phyloP scores from a whole-genome alignment of 2,329 filamentous ascomycete genomes.

The Stachybotrys chartarum region DNA sequence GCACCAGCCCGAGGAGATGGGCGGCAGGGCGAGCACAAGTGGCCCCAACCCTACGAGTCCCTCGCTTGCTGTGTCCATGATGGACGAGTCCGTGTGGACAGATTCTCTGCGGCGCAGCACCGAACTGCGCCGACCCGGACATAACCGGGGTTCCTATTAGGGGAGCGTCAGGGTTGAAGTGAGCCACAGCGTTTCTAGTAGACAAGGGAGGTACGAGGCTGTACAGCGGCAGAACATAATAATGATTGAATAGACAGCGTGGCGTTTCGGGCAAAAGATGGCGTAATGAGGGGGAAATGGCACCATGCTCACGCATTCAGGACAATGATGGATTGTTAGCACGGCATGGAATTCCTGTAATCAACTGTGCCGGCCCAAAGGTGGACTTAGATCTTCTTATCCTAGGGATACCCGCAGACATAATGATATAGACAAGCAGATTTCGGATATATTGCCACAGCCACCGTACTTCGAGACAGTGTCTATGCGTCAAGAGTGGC shows the following conservation, averaged over 20 bases:
- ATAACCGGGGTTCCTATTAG: constrained; percentile 23
- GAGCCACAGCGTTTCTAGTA: background rate
- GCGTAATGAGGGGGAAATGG: background rate
- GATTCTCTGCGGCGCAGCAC: constrained; percentile 87
- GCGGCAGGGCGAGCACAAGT: constrained; percentile 50
- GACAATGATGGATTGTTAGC: background rate
- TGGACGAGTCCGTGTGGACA: constrained; percentile 88
- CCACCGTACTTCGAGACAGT: too few species aligned
- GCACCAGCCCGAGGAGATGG: constrained; percentile 30
- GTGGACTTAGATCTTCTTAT: background rate
- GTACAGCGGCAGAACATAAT: constrained; percentile 9
- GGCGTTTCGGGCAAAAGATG: constrained; percentile 12
- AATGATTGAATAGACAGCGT: constrained; percentile 6
- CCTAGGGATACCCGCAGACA: background rate
- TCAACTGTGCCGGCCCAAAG: background rate
- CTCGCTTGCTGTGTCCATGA: constrained; percentile 71
- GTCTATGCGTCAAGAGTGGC: too few species aligned
- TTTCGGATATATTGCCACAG: too few species aligned
- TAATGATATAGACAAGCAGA: too few species aligned
- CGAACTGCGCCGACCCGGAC: constrained; percentile 47
- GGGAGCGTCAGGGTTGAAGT: background rate
- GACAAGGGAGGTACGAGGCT: background rate
- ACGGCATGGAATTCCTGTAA: too few species aligned
- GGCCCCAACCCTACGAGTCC: constrained; percentile 35
- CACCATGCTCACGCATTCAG: background rate